Conservation (phyloP, 2,329 filamentous ascomycete genomes). For the Emergomyces orientalis region DNA sequence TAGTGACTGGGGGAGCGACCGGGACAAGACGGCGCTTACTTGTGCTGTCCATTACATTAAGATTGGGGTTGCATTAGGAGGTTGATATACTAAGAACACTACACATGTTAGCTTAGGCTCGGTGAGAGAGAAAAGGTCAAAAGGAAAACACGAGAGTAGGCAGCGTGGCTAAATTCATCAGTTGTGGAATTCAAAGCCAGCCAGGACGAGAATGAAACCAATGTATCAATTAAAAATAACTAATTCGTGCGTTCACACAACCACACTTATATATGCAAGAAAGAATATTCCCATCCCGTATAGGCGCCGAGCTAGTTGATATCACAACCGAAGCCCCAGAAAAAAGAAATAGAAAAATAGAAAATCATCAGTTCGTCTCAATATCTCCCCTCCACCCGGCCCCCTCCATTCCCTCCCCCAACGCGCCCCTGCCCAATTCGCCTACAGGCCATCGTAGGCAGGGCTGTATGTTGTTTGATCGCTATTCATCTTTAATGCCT, state of each 20-base stretch:
- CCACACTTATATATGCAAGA: neutral
- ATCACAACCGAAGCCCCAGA: neutral
- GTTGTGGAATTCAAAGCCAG: neutral
- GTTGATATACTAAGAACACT: too few species aligned
- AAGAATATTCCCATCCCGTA: neutral
- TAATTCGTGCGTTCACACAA: neutral
- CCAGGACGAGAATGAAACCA: neutral
- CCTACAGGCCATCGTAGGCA: neutral
- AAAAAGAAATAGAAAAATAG: neutral
- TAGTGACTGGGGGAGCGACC: neutral
- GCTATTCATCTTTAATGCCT: slow-evolving; percentile 18
- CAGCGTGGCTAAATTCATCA: too few species aligned
- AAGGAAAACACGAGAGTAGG: too few species aligned
- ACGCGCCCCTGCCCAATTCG: neutral
- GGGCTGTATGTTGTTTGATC: slow-evolving; percentile 16
- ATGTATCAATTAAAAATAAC: neutral
- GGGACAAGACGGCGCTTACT: neutral
- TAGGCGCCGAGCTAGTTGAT: neutral
- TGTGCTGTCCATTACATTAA: neutral
- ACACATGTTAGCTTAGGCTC: too few species aligned
- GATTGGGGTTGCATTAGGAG: too few species aligned
- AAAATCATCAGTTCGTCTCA: neutral
- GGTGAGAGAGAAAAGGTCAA: too few species aligned
- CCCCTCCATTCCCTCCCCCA: neutral
- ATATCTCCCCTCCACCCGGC: neutral